Evolutionary conservation across 495 filamentous ascomycete genomes (phyloP).

Genomic region (Daldinia decipiens): DNA sequence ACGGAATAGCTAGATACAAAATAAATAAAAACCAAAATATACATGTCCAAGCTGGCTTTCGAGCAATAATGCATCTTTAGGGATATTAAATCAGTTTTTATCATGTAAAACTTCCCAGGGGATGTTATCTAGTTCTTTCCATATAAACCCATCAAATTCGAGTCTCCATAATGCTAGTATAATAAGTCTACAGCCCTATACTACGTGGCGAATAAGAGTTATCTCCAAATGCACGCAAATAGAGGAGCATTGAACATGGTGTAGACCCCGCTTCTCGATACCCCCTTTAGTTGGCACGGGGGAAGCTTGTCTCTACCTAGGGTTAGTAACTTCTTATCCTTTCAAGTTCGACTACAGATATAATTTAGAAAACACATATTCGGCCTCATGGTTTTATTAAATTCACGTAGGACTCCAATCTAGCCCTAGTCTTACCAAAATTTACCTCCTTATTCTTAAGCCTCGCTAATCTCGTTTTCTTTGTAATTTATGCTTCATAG

Average conservation of each 20-base stretch:
- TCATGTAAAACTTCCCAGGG: background rate
- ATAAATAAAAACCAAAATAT: background rate
- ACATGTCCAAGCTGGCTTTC: background rate
- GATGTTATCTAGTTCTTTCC: background rate
- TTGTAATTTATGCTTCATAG: background rate
- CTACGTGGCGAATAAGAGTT: too few species aligned
- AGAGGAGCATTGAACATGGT: background rate
- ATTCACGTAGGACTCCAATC: background rate
- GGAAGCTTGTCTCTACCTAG: background rate
- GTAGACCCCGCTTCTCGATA: slow-evolving; percentile 4
- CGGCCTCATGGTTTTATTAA: too few species aligned
- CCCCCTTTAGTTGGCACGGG: background rate
- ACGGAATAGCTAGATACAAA: background rate
- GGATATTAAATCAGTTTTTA: background rate
- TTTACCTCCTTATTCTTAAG: background rate
- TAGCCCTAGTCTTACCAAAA: background rate
- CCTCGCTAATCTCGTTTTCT: too few species aligned
- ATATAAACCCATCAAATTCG: background rate
- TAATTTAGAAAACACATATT: too few species aligned
- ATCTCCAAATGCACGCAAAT: background rate
- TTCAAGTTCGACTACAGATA: background rate
- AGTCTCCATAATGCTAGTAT: background rate
- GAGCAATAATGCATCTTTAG: background rate
- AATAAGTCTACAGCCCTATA: background rate
- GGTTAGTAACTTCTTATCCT: background rate